Conservation (phyloP, 495 filamentous ascomycete genomes). For the Neohortaea acidophila region DNA sequence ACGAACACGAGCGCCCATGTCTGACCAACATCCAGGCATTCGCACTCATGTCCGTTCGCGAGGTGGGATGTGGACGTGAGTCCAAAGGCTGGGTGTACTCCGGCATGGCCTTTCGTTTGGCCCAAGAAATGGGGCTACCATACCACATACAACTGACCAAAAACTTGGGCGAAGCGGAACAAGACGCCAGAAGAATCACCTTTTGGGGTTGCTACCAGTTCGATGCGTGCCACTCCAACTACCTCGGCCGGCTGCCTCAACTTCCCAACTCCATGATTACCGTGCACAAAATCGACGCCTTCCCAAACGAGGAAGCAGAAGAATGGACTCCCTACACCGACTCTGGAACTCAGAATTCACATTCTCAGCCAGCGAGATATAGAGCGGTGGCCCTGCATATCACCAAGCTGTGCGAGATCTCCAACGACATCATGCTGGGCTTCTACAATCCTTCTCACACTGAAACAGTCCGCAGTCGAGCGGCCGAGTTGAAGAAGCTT, state of each 20-base stretch:
- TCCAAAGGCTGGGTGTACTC: conserved; percentile 96
- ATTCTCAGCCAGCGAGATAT: conserved; percentile 68
- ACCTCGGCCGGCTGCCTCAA: conserved; percentile 84
- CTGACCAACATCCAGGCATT: conserved; percentile 91
- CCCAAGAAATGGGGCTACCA: conserved; percentile 82
- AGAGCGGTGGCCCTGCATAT: conserved; percentile 72
- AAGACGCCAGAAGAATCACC: conserved; percentile 77
- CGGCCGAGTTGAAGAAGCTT: conserved; percentile 83
- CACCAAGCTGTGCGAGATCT: conserved; percentile 76
- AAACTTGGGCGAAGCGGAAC: conserved; percentile 61
- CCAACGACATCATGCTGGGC: conserved; percentile 69
- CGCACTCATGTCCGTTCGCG: conserved; percentile 88
- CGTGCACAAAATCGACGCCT: conserved; percentile 78
- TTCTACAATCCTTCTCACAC: conserved; percentile 73
- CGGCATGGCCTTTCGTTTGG: conserved; percentile 98
- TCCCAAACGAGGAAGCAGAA: conserved; percentile 74
- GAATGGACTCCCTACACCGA: conserved; percentile 85
- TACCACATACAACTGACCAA: conserved; percentile 53
- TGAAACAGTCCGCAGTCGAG: conserved; percentile 43
- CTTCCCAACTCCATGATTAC: conserved; percentile 61
- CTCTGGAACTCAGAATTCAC: conserved; percentile 49
- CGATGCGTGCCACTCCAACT: conserved; percentile 99
- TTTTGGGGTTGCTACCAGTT: conserved; percentile 99
- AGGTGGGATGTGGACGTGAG: conserved; percentile 90
- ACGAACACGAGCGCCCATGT: conserved; percentile 80